Evolutionary conservation across 257 asterid species (phyloP).

Genomic region (Cruciata laevipes): DNA sequence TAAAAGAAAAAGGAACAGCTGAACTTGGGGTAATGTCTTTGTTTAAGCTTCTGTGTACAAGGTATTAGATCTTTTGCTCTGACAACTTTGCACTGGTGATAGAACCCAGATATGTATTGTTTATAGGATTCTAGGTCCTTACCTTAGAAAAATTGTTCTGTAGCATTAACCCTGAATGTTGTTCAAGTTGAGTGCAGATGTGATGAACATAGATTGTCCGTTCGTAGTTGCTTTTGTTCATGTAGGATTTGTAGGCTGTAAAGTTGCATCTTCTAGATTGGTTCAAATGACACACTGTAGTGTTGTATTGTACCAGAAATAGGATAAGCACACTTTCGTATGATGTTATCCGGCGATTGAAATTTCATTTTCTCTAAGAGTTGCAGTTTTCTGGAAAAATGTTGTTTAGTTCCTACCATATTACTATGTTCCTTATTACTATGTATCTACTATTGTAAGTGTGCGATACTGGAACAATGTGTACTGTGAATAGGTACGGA

Average conservation of each 20-base stretch:
- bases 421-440: not conserved
- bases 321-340: not conserved
- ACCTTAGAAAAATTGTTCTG: constrained; percentile 13
- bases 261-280: not conserved
- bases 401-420: not conserved
- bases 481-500: no score
- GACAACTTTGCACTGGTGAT: not conserved
- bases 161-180: constrained; percentile 10
- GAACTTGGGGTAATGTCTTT: constrained; percentile 10
- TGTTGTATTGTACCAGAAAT: constrained; percentile 1
- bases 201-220: not conserved
- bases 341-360: not conserved
- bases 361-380: not conserved
- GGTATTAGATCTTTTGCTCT: constrained; percentile 3
- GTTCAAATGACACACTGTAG: constrained; percentile 3
- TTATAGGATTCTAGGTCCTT: constrained; percentile 3
- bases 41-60: not conserved
- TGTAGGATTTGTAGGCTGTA: not conserved
- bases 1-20: constrained; percentile 45
- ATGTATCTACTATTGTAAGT: no score
- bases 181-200: constrained; percentile 4
- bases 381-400: not conserved
- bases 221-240: constrained; percentile 2
- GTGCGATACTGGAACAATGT: no score
- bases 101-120: not conserved